Evolutionary conservation across 495 filamentous ascomycete genomes (phyloP), one percentile per base, ranked within the genome.

Genomic region (Podospora didyma): DNA sequence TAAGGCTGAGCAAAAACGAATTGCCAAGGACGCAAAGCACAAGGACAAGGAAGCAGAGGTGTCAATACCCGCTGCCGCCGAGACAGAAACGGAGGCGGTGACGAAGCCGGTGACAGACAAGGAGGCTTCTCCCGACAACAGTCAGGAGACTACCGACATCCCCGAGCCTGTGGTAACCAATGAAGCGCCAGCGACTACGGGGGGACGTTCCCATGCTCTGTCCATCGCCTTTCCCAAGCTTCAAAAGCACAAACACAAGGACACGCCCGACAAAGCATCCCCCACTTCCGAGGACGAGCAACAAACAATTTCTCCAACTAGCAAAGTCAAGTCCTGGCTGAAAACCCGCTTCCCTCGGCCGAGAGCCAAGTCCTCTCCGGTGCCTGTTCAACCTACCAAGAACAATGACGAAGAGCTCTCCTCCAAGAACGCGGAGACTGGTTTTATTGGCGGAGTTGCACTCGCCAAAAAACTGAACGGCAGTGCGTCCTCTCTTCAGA

Each of bases 261-360:
- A 62, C 17, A 14, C 60, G 4, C 16, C 39, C 12, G 54, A 14
- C 7, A 31, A 49, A 17, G 12, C 9, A 19, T 10, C 22, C 12
- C 7, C 47, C 5, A 19, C 47, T 31, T 45, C 57, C 10, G 58
- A 59, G 10, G 58, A 49, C 7, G 53, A 58, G 2, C 37, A 42
- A 10, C 7, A 24, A 14, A 48, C 17, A 21, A 64, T 63, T 2
- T 66, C 65, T 0, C 72, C 75, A 24, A 66, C 66, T 2, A 58
- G 60, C 28, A 71, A 79, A 55, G 72, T 87, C 37, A 86, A 79
- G 52, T 74, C 75, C 45, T 89, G 85, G 85, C 69, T 89, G 44
- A 84, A 82, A 61, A 77, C 68, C 7, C 79, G 76, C 49, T 73
- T 87, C 41, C 71, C 75, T 0, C 75, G 79, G 7, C 55, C 61